phyloP scores from a whole-genome alignment of 2,329 filamentous ascomycete genomes.

The Neodidymelliopsis sp. region DNA sequence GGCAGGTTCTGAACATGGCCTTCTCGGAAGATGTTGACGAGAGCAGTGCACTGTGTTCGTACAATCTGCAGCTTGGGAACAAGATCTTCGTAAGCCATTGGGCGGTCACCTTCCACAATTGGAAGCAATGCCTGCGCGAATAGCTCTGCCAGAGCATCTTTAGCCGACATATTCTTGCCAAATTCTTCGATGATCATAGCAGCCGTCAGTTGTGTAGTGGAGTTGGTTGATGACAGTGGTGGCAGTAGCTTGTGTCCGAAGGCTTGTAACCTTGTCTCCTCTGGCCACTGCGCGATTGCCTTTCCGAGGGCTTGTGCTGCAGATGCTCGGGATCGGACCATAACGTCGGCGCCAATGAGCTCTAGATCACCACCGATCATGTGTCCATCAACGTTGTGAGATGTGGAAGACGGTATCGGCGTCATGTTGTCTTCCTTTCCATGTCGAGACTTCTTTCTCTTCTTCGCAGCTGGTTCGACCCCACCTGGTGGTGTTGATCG shows the following conservation, averaged over 20 bases:
- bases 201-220: conserved; percentile 84
- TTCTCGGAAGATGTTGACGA: conserved; percentile 91
- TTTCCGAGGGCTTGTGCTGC: conserved; percentile 87
- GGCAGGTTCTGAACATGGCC: conserved; percentile 68
- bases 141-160: conserved; percentile 61
- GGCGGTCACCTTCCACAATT: conserved; percentile 83
- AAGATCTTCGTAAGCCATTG: conserved; percentile 84
- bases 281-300: conserved; percentile 79
- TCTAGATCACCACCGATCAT: conserved; percentile 98
- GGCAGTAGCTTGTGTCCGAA: conserved; percentile 72
- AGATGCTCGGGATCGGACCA: conserved; percentile 88
- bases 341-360: conserved; percentile 84
- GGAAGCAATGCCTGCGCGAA: conserved; percentile 73
- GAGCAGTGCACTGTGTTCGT: conserved; percentile 87
- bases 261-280: conserved; percentile 62
- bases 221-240: conserved; percentile 74
- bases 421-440: conserved; percentile 66
- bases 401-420: conserved; percentile 64
- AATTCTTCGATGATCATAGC: conserved; percentile 90
- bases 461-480: conserved; percentile 70
- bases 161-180: conserved; percentile 62
- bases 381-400: conserved; percentile 93
- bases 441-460: conserved; percentile 82
- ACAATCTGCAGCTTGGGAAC: conserved; percentile 89
- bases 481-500: conserved; percentile 45